phyloP scores from a whole-genome alignment of 2,329 filamentous ascomycete species.

The Penicillium nordicum region DNA sequence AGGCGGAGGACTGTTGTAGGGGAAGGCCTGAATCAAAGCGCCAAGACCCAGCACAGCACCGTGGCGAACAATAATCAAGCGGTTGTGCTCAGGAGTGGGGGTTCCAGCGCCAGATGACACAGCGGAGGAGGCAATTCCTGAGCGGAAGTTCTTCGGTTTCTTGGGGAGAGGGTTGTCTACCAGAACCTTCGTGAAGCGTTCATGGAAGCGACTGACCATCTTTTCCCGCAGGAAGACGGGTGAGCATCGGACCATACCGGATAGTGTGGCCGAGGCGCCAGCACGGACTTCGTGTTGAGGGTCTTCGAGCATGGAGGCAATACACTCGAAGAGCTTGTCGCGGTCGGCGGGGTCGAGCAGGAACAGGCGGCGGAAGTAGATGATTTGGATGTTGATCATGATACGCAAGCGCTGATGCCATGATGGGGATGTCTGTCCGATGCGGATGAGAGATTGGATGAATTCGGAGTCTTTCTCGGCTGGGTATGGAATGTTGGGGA shows the following conservation, averaged over 20 bases:
- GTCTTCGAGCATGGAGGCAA: conserved; percentile 94
- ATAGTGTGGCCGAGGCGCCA: conserved; percentile 86
- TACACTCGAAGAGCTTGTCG: conserved; percentile 78
- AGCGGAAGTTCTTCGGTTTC: conserved; percentile 42
- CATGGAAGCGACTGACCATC: conserved; percentile 71
- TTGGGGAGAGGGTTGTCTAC: conserved; percentile 83
- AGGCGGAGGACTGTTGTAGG: conserved; percentile 89
- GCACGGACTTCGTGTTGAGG: conserved; percentile 89
- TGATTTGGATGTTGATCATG: conserved; percentile 96
- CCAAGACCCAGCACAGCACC: conserved; percentile 89
- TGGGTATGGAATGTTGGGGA: conserved; percentile 91
- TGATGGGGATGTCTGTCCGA: conserved; percentile 76
- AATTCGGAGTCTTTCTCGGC: conserved; percentile 80
- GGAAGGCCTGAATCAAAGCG: conserved; percentile 90
- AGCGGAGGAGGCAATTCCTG: conserved; percentile 38
- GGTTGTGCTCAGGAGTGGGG: conserved; percentile 57
- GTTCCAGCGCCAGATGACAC: conserved; percentile 46
- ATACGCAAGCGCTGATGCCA: conserved; percentile 96
- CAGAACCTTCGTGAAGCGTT: conserved; percentile 75
- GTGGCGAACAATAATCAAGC: conserved; percentile 76
- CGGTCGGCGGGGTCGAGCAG: conserved; percentile 72
- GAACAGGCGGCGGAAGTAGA: conserved; percentile 96
- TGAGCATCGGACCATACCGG: conserved; percentile 97
- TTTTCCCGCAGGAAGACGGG: conserved; percentile 73
- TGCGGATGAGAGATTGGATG: conserved; percentile 79